Percentiles rank a stretch among this genome's conserved stretches.
phyloP scores from a whole-genome alignment of 345 rosid genomes.

The Pugionium dolabratum region DNA sequence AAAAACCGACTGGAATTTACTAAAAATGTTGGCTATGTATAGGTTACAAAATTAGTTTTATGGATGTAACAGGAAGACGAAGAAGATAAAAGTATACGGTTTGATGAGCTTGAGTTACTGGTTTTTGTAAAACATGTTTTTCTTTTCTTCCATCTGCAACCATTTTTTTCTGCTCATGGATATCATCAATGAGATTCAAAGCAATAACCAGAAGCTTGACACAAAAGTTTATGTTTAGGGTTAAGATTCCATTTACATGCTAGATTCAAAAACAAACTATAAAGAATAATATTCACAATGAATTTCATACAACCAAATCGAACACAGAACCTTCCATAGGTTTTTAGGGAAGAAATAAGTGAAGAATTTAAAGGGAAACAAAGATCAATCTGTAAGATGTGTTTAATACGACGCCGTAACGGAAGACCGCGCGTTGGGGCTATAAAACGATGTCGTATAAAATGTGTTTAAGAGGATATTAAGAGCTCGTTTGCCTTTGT shows the following conservation, averaged over 20 bases:
- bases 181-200: conserved; percentile 16
- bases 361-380: neutral
- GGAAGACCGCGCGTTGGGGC: no score
- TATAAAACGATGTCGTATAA: conserved; percentile 3
- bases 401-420: conserved; percentile 24
- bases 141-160: conserved; percentile 1
- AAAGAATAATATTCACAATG: conserved; percentile 3
- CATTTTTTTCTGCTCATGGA: neutral
- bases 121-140: neutral
- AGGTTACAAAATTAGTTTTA: conserved; percentile 26
- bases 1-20: conserved; percentile 38
- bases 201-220: conserved; percentile 21
- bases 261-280: conserved; percentile 15
- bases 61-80: conserved; percentile 25
- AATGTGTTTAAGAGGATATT: neutral
- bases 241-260: conserved; percentile 11
- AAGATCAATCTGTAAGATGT: no score
- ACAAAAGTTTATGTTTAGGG: conserved; percentile 1
- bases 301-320: conserved; percentile 4
- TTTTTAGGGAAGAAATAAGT: neutral
- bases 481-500: conserved; percentile 6
- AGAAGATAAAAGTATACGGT: conserved; percentile 23
- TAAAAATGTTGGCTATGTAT: conserved; percentile 31
- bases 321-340: conserved; percentile 2
- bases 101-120: conserved; percentile 31